Conservation (phyloP, 2,329 filamentous ascomycete genomes). For the Fusarium denticulatum region DNA sequence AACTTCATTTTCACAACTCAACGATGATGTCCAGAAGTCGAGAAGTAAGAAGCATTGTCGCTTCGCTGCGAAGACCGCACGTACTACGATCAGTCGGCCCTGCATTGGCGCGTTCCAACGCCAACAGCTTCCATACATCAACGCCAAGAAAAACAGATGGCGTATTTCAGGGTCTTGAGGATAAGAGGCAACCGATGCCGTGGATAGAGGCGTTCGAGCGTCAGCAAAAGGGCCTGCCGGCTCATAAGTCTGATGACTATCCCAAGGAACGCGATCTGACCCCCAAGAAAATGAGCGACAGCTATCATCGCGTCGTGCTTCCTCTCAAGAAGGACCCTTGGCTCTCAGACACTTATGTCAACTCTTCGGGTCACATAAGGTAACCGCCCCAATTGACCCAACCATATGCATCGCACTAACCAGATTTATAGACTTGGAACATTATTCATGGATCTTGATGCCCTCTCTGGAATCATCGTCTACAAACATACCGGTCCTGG, state of each 20-base stretch:
- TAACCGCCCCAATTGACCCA: background rate
- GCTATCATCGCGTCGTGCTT: slow-evolving; percentile 53
- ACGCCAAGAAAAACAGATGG: slow-evolving; percentile 38
- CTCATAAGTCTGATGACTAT: slow-evolving; percentile 7
- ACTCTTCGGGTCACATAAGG: slow-evolving; percentile 77
- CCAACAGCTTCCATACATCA: slow-evolving; percentile 30
- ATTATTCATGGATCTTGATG: slow-evolving; percentile 83
- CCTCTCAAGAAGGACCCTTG: slow-evolving; percentile 79
- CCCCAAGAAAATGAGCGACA: slow-evolving; percentile 46
- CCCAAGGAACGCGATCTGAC: slow-evolving; percentile 40
- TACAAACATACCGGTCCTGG: slow-evolving; percentile 72
- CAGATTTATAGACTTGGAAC: slow-evolving; percentile 64
- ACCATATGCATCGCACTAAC: background rate
- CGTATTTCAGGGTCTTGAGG: slow-evolving; percentile 43
- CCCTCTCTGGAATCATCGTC: slow-evolving; percentile 78
- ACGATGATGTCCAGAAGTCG: slow-evolving; percentile 19
- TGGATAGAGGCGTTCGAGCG: slow-evolving; percentile 45
- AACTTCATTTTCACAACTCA: background rate
- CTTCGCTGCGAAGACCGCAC: slow-evolving; percentile 3
- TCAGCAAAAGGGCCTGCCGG: slow-evolving; percentile 31
- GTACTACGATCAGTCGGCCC: background rate
- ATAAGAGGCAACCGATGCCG: slow-evolving; percentile 41
- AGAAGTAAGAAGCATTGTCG: background rate
- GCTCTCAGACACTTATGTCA: slow-evolving; percentile 81
- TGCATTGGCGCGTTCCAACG: background rate